Evolutionary conservation across 2,329 filamentous ascomycete species (phyloP).

Genomic region (Aspergillus alliaceus): DNA sequence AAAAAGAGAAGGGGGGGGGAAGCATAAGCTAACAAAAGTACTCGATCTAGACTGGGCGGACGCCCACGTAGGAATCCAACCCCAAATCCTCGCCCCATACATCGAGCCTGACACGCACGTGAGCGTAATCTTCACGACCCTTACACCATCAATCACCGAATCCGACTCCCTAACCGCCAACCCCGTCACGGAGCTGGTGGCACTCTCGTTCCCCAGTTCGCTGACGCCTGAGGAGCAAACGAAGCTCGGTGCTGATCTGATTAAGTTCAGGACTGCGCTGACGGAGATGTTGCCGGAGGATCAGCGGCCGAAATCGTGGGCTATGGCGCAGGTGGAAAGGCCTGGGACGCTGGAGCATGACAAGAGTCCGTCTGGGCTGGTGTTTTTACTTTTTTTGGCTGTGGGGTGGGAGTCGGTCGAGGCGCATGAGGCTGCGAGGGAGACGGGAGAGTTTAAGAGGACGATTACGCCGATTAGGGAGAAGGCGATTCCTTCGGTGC

Average conservation of each 20-base stretch:
- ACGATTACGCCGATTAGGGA: constrained; percentile 44
- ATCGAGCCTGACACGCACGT: constrained; percentile 22
- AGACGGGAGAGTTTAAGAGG: constrained; percentile 47
- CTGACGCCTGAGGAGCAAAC: constrained; percentile 27
- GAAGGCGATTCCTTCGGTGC: constrained; percentile 35
- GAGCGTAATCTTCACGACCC: constrained; percentile 30
- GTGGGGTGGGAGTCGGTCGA: constrained; percentile 56
- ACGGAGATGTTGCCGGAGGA: constrained; percentile 31
- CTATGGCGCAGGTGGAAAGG: constrained; percentile 38
- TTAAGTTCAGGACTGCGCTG: constrained; percentile 39
- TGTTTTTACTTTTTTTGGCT: constrained; percentile 43
- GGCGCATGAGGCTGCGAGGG: constrained; percentile 48
- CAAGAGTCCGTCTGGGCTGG: constrained; percentile 43
- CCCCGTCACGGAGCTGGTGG: constrained; percentile 52
- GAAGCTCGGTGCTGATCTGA: constrained; percentile 32
- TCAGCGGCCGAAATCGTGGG: constrained; percentile 29
- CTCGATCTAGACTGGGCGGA: constrained; percentile 33
- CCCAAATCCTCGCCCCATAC: constrained; percentile 22
- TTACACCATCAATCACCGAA: constrained; percentile 27
- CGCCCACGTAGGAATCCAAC: constrained; percentile 24
- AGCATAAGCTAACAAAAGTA: neutral
- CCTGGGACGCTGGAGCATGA: constrained; percentile 31
- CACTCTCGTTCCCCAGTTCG: constrained; percentile 44
- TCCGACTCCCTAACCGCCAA: constrained; percentile 33
- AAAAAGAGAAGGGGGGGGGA: neutral